Evolutionary conservation across 2,329 filamentous ascomycete genomes (phyloP).

Genomic region (Domatiomyces globalis): DNA sequence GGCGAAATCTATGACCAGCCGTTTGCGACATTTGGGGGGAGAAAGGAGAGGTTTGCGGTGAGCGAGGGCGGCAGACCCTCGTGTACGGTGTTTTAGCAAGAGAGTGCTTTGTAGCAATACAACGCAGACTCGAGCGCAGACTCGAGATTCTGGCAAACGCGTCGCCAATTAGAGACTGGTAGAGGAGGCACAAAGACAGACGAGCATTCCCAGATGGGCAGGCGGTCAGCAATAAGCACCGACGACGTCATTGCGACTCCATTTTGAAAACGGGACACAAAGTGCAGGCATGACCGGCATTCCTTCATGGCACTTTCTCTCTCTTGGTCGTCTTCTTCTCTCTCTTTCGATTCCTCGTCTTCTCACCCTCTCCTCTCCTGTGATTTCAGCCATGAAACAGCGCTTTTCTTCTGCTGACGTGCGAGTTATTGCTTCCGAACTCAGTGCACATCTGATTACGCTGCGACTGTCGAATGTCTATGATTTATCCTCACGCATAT

Average conservation of each 20-base stretch:
- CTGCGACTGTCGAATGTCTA: slow-evolving; percentile 88
- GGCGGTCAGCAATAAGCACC: neutral
- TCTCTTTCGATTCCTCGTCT: neutral
- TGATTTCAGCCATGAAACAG: slow-evolving; percentile 38
- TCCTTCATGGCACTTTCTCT: neutral
- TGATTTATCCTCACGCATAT: slow-evolving; percentile 77
- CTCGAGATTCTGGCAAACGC: neutral
- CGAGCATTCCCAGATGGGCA: neutral
- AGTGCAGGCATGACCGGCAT: neutral
- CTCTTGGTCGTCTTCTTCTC: neutral
- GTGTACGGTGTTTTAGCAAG: neutral
- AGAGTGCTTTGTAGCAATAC: neutral
- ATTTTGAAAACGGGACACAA: neutral
- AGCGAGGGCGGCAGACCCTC: neutral
- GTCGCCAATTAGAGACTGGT: neutral
- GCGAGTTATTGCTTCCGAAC: slow-evolving; percentile 87
- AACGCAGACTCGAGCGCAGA: neutral
- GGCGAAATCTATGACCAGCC: slow-evolving; percentile 38
- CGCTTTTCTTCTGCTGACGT: slow-evolving; percentile 45
- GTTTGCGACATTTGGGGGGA: neutral
- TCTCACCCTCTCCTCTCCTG: too few relatives aligned
- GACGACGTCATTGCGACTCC: neutral
- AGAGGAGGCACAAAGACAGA: neutral
- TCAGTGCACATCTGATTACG: slow-evolving; percentile 58
- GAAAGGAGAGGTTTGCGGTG: neutral